Percentiles rank a stretch among this genome's conserved stretches.
Evolutionary conservation across 169 alveolate species (phyloP).

Genomic region (Plasmodium knowlesi): DNA sequence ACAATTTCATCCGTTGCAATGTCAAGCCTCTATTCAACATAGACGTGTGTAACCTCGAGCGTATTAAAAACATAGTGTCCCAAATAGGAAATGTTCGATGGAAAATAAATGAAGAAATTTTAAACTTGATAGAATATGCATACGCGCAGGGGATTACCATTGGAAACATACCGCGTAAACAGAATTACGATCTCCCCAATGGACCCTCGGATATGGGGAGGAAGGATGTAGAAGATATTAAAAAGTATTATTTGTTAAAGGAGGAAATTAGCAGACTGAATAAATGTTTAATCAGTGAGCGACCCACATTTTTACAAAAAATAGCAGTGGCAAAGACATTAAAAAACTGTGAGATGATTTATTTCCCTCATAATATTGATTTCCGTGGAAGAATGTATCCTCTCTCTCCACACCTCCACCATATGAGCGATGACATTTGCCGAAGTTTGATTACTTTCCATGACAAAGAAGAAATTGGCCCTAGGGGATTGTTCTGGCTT

Average conservation of each 20-base stretch:
- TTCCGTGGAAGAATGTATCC: constrained; percentile 98
- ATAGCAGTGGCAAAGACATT: constrained; percentile 91
- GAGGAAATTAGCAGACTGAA: constrained; percentile 76
- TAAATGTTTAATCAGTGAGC: constrained; percentile 79
- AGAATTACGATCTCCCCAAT: constrained; percentile 57
- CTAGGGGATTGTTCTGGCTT: constrained; percentile 95
- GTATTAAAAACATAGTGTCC: constrained; percentile 78
- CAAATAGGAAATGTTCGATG: constrained; percentile 81
- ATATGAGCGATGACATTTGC: constrained; percentile 95
- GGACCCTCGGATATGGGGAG: constrained; percentile 45
- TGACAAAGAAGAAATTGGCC: constrained; percentile 91
- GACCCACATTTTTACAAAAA: constrained; percentile 81
- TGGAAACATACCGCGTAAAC: constrained; percentile 40
- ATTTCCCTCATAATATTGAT: constrained; percentile 97
- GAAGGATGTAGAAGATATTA: constrained; percentile 31
- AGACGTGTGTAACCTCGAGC: constrained; percentile 79
- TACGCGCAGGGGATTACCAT: constrained; percentile 74
- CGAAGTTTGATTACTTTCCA: constrained; percentile 95
- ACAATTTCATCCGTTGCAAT: constrained; percentile 81
- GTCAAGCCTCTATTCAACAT: constrained; percentile 79
- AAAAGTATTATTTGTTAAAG: constrained; percentile 26
- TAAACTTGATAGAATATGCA: constrained; percentile 70
- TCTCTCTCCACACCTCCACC: constrained; percentile 95
- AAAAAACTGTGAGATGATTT: constrained; percentile 85
- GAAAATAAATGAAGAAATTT: constrained; percentile 78